phyloP scores from a whole-genome alignment of 106 monocot genomes.

The Platanthera zijinensis region DNA sequence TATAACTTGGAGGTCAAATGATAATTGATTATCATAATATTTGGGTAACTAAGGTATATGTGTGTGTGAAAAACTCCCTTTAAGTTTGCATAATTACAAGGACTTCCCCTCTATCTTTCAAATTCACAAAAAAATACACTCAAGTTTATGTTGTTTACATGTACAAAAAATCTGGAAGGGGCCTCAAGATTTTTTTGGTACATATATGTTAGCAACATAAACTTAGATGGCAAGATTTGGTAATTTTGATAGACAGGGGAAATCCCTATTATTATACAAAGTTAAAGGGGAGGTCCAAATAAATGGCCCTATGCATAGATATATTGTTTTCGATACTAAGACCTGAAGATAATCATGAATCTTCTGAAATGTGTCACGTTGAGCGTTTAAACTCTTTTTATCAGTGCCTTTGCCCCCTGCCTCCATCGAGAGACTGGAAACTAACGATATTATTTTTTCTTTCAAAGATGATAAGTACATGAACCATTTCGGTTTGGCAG shows the following conservation, averaged over 20 bases:
- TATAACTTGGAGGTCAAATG: neutral
- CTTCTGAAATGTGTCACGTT: slow-evolving; percentile 71
- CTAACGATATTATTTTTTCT: slow-evolving; percentile 63
- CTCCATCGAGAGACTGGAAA: slow-evolving; percentile 56
- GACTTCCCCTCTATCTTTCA: too few relatives aligned
- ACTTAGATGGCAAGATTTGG: too few relatives aligned
- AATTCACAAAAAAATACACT: too few relatives aligned
- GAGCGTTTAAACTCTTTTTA: slow-evolving; percentile 73
- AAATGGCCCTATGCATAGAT: neutral
- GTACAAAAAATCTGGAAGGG: too few relatives aligned
- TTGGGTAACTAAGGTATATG: neutral
- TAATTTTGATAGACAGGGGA: too few relatives aligned
- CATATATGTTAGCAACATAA: too few relatives aligned
- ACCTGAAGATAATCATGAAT: slow-evolving; percentile 69
- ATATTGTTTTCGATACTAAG: neutral
- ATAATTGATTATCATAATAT: neutral
- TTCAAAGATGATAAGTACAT: slow-evolving; percentile 51
- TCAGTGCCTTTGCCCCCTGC: slow-evolving; percentile 85
- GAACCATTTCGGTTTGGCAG: slow-evolving; percentile 34
- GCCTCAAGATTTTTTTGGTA: too few relatives aligned
- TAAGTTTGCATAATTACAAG: too few relatives aligned
- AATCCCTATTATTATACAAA: too few relatives aligned
- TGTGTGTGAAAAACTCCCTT: too few relatives aligned
- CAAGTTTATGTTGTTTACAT: too few relatives aligned
- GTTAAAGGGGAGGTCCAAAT: too few relatives aligned